Evolutionary conservation across 768 basidiomycete species (phyloP), one percentile per base, ranked within the genome.

Genomic region (Hemileccinum impolitum): DNA sequence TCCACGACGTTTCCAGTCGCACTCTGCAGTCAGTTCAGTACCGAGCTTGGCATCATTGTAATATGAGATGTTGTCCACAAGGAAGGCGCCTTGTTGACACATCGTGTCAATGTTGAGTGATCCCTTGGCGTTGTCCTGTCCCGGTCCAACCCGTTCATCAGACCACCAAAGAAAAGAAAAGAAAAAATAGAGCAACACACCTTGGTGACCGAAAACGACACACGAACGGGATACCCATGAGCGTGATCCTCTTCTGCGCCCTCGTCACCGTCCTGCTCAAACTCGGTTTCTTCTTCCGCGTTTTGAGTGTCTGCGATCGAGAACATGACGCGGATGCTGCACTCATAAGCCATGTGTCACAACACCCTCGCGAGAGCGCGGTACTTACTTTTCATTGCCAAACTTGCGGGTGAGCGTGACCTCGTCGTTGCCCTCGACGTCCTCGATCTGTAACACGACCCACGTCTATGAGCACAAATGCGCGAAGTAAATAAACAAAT

Each of bases 1-100:
- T 2, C 89, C 92, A 17, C 94, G 81, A 40, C 94, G 82, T 66
- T 87, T 88, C 92, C 90, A 97, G 72, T 97, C 94, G 89, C 87
- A 55, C n/a, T 98, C 93, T 7, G 90, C 85, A 12, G 83, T 90
- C 58, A 90, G 69, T 7, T 87, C 87, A 13, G 81, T 84, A 12
- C 84, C 93, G 12, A 89, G 57, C 60, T 81, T 77, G 26, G 75
- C 71, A 56, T 93, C 89, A 1, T 74, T 66, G 70, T 95, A 97
- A 75, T 76, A 93, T 2, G 94, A 82, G 53, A 94, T 80, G 69
- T 91, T 95, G 67, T 96, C 94, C 45, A 94, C 75, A n/a, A 86
- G 67, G 63, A 95, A 93, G 21, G 78, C 65, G 38, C 87, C 89
- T 30, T 90, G 87, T 67, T 92, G 87, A 58, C 78, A 81, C 55